Evolutionary conservation across 176 grass and related monocot genomes (phyloP).

Genomic region (Oryza longistaminata): DNA sequence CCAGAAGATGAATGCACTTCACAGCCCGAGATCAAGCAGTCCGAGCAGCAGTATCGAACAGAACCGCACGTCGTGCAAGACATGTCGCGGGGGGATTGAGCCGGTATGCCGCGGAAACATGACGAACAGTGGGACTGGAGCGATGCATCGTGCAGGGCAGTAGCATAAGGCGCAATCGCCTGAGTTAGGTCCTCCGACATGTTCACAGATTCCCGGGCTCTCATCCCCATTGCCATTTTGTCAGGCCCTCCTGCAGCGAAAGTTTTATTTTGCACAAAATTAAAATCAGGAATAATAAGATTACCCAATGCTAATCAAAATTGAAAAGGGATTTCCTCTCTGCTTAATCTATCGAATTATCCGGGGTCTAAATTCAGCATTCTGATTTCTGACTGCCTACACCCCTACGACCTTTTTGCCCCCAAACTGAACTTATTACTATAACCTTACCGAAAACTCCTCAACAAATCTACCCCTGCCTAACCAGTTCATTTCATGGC

Average conservation of each 20-base stretch:
- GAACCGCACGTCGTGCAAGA: conserved; percentile 51
- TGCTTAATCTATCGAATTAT: conserved; percentile 19
- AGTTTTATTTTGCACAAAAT: background rate
- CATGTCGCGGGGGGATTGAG: background rate
- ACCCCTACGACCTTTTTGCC: background rate
- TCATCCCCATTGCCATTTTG: conserved; percentile 68
- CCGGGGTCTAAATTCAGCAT: background rate
- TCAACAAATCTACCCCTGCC: background rate
- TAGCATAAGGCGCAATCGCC: conserved; percentile 51
- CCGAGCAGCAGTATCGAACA: conserved; percentile 63
- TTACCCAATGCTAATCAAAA: background rate
- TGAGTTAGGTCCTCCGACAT: conserved; percentile 71
- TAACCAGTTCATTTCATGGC: background rate
- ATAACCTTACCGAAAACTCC: background rate
- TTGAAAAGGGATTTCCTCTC: background rate
- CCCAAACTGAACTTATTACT: background rate
- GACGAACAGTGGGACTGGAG: conserved; percentile 64
- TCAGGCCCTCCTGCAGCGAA: background rate
- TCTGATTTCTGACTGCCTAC: background rate
- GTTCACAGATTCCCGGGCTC: conserved; percentile 34
- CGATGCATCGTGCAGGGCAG: conserved; percentile 55
- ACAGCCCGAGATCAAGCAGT: conserved; percentile 49
- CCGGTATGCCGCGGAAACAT: conserved; percentile 55
- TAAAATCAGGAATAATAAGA: background rate
- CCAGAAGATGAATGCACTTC: conserved; percentile 52